Percentiles rank a stretch among this genome's conserved stretches.
Evolutionary conservation across 2,329 filamentous ascomycete species (phyloP).

Genomic region (Dryadomyces sulphureus): DNA sequence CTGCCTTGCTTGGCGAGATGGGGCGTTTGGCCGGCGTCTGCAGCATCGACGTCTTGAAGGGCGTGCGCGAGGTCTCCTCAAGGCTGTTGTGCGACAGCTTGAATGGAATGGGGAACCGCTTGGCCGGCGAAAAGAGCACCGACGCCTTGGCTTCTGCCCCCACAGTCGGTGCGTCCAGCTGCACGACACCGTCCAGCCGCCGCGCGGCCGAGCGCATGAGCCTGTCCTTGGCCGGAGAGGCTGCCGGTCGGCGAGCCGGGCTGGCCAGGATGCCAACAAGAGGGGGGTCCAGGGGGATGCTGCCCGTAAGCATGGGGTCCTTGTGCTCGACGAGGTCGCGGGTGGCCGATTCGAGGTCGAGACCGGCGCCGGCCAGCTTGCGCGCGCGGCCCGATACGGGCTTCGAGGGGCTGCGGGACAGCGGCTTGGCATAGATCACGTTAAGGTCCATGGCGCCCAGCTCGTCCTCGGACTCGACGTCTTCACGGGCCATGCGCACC

Average conservation of each 20-base stretch:
- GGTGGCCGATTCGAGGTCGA: constrained; percentile 1
- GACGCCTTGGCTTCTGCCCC: constrained; percentile 19
- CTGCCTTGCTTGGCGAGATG: constrained; percentile 20
- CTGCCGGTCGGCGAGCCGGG: constrained; percentile 38
- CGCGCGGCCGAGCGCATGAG: constrained; percentile 41
- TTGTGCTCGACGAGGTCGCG: background rate
- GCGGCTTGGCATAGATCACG: constrained; percentile 31
- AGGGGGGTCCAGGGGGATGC: no score
- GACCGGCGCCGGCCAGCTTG: constrained; percentile 2
- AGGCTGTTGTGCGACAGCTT: constrained; percentile 16
- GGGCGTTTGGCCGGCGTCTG: constrained; percentile 25
- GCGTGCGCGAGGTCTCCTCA: constrained; percentile 17
- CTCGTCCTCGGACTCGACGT: constrained; percentile 43
- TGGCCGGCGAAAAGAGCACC: constrained; percentile 34
- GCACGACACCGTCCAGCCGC: constrained; percentile 26
- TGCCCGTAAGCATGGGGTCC: constrained; percentile 13
- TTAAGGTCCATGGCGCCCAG: constrained; percentile 32
- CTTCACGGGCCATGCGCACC: constrained; percentile 28
- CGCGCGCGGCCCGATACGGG: constrained; percentile 16
- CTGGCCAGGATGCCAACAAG: constrained; percentile 32
- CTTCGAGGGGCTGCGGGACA: constrained; percentile 42
- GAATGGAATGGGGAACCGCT: constrained; percentile 31
- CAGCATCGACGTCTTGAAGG: constrained; percentile 31
- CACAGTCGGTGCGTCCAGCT: constrained; percentile 6
- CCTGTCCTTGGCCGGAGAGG: constrained; percentile 36